These are phyloP conservation scores for Epichloe elymi DNA, from an alignment of 2,329 filamentous ascomycete genomes.

Conservation along the genomic window DNA sequence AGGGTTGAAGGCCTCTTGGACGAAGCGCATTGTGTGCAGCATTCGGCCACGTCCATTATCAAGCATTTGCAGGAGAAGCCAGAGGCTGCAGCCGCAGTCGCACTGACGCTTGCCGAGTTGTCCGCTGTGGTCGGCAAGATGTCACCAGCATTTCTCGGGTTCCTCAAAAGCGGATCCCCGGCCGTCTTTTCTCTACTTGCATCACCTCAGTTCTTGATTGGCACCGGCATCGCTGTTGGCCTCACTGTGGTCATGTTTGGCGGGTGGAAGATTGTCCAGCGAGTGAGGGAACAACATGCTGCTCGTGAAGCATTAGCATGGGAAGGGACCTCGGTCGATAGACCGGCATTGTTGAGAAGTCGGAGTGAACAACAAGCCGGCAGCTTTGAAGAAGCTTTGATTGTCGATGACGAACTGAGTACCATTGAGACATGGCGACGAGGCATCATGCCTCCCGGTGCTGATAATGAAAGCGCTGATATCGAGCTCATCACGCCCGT, in stretches of 20 bases:
- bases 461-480: constrained; percentile 34
- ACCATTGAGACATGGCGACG: constrained; percentile 45
- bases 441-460: constrained; percentile 35
- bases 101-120: constrained; percentile 82
- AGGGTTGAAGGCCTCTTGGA: constrained; percentile 67
- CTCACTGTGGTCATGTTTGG: constrained; percentile 94
- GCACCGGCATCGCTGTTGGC: constrained; percentile 75
- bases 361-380: constrained; percentile 19
- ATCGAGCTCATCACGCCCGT: constrained; percentile 44
- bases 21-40: constrained; percentile 79
- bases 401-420: constrained; percentile 44
- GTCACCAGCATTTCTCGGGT: constrained; percentile 63
- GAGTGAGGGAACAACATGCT: constrained; percentile 41
- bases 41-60: constrained; percentile 74
- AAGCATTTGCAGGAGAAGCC: constrained; percentile 56
- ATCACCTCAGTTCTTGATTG: constrained; percentile 88
- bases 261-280: constrained; percentile 94
- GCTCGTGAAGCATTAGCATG: constrained; percentile 18
- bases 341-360: constrained; percentile 14
- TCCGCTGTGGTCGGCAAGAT: constrained; percentile 71
- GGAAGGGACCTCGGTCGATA: constrained; percentile 12
- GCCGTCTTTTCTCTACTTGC: constrained; percentile 76
- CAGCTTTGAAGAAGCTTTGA: constrained; percentile 40
- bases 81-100: constrained; percentile 86
- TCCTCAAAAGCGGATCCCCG: constrained; percentile 70